Evolutionary conservation across 345 rosid species (phyloP).

Genomic region (Tarenaya hassleriana): DNA sequence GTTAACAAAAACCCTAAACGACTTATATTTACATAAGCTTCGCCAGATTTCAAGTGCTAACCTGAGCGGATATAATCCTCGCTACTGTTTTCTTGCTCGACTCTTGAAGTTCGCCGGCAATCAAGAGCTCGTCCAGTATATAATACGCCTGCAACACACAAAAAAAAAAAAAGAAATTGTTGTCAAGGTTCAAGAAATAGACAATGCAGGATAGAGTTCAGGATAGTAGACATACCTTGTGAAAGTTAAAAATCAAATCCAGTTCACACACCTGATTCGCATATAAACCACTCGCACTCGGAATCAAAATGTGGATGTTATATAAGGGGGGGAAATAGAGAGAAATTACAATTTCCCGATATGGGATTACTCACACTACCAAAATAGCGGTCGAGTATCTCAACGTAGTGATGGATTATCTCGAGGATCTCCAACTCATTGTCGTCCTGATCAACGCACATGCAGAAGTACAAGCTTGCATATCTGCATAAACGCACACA

Average conservation of each 20-base stretch:
- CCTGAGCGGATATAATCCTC: constrained; percentile 83
- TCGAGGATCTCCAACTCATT: constrained; percentile 86
- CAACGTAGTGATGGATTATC: constrained; percentile 90
- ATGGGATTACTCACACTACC: constrained; percentile 69
- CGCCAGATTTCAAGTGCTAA: constrained; percentile 19
- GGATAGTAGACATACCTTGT: constrained; percentile 48
- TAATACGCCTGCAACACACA: constrained; percentile 64
- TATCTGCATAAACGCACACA: constrained; percentile 43
- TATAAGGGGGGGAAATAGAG: background rate
- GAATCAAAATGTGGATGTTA: constrained; percentile 6
- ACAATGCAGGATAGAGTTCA: constrained; percentile 3
- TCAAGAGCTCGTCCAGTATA: constrained; percentile 79
- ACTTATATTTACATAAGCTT: constrained; percentile 7
- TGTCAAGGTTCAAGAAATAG: background rate
- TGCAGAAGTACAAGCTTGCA: constrained; percentile 96
- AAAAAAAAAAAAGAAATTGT: constrained; percentile 6
- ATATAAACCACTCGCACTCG: constrained; percentile 11
- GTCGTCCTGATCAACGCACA: constrained; percentile 91
- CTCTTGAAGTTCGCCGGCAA: constrained; percentile 97
- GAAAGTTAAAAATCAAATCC: constrained; percentile 94
- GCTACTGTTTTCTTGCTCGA: constrained; percentile 92
- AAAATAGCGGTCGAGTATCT: constrained; percentile 89
- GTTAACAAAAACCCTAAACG: background rate
- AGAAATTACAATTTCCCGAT: background rate
- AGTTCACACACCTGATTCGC: constrained; percentile 75